These are phyloP conservation scores for Drechslerella coelobrocha DNA, from an alignment of 2,329 filamentous ascomycete species.

Conservation along the genomic window DNA sequence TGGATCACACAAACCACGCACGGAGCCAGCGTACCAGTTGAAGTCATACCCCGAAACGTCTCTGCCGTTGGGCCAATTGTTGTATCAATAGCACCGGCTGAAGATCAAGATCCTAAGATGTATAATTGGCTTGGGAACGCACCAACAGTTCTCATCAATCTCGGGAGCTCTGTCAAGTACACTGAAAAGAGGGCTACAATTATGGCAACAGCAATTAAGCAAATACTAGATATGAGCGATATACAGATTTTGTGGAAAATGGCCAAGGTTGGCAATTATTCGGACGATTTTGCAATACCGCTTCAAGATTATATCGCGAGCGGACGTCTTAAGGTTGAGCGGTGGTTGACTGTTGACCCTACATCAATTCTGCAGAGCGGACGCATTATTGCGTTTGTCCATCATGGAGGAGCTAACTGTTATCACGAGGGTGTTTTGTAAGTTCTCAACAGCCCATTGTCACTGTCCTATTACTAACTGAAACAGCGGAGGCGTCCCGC, in stretches of 20 bases:
- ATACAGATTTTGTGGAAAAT: constrained; percentile 58
- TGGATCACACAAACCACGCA: constrained; percentile 55
- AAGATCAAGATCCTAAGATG: constrained; percentile 54
- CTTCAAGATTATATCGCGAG: too few species aligned
- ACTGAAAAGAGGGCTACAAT: constrained; percentile 51
- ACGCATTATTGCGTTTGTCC: constrained; percentile 9
- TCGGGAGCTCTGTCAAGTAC: constrained; percentile 54
- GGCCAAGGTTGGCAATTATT: constrained; percentile 7
- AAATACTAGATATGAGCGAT: constrained; percentile 51
- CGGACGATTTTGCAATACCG: neutral
- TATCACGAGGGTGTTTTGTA: constrained; percentile 5
- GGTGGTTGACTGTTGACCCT: constrained; percentile 4
- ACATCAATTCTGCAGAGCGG: constrained; percentile 1
- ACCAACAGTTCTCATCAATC: constrained; percentile 55
- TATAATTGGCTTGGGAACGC: too few species aligned
- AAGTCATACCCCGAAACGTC: constrained; percentile 52
- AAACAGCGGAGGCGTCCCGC: neutral
- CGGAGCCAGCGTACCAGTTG: constrained; percentile 54
- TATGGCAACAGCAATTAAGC: constrained; percentile 55
- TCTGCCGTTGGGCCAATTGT: constrained; percentile 53
- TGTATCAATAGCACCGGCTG: constrained; percentile 48
- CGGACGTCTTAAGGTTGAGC: constrained; percentile 10
- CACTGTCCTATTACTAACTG: neutral
- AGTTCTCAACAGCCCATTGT: neutral
- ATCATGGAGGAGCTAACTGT: constrained; percentile 10